Evolutionary conservation across 805 yeast genomes (phyloP).

Genomic region (Kluyveromyces nonfermentans): DNA sequence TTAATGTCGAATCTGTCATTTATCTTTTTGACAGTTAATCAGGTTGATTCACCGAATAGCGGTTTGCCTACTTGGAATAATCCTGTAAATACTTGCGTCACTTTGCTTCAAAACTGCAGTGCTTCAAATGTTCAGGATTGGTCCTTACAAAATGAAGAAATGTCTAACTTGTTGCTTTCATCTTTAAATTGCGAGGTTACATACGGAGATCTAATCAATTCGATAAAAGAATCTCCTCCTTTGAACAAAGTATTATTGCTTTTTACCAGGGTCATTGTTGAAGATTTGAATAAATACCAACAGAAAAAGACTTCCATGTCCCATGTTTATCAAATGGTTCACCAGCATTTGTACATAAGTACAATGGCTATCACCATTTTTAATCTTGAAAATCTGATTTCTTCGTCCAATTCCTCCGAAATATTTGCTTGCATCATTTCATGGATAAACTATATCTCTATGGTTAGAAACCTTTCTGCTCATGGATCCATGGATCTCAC

Average conservation of each 20-base stretch:
- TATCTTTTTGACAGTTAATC: constrained; percentile 23
- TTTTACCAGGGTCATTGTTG: constrained; percentile 27
- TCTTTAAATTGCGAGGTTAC: constrained; percentile 13
- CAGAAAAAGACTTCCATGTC: constrained; percentile 19
- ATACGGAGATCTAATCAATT: constrained; percentile 18
- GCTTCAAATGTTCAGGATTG: constrained; percentile 9
- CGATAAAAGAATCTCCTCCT: constrained; percentile 14
- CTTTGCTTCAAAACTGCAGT: constrained; percentile 11
- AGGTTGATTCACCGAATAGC: constrained; percentile 6
- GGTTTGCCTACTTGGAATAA: constrained; percentile 22
- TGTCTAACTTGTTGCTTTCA: constrained; percentile 7
- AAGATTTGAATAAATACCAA: constrained; percentile 27
- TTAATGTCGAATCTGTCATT: constrained; percentile 29
- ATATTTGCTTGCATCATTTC: constrained; percentile 22
- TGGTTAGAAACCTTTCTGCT: constrained; percentile 20
- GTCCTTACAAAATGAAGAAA: constrained; percentile 8
- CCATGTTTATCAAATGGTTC: constrained; percentile 24
- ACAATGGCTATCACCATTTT: constrained; percentile 24
- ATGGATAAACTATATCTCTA: constrained; percentile 26
- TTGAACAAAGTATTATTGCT: constrained; percentile 19
- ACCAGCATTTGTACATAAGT: constrained; percentile 25
- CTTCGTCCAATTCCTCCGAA: neutral
- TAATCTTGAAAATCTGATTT: constrained; percentile 12
- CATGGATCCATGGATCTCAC: constrained; percentile 24
- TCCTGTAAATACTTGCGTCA: constrained; percentile 22